Evolutionary conservation across 2,329 filamentous ascomycete species (phyloP).

Genomic region (Colletotrichum aenigma): DNA sequence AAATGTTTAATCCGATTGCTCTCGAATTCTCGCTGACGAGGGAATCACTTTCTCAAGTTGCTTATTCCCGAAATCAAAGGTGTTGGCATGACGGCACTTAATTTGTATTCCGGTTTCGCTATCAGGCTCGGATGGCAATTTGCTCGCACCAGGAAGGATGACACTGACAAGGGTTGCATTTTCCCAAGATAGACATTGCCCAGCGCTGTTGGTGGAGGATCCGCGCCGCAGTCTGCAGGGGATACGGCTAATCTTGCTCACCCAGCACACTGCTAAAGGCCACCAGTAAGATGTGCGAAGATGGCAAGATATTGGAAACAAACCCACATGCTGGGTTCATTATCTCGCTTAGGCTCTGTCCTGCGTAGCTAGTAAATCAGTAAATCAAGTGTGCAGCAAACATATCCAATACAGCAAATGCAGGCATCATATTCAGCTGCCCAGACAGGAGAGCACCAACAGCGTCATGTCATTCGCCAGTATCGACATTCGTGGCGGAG

Average conservation of each 20-base stretch:
- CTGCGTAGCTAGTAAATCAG: background rate
- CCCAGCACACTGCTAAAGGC: background rate
- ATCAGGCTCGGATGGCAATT: fast-evolving
- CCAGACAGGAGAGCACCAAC: background rate
- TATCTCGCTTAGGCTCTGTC: background rate
- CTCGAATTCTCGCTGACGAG: fast-evolving
- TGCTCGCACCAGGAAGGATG: background rate
- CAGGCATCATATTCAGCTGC: background rate
- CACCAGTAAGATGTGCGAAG: background rate
- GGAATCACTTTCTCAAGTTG: fast-evolving
- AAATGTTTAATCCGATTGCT: fast-evolving
- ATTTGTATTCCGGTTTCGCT: fast-evolving
- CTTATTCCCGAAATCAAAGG: background rate
- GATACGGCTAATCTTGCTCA: background rate
- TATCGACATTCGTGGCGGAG: background rate
- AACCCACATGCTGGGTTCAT: background rate
- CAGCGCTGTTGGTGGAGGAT: background rate
- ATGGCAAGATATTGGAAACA: background rate
- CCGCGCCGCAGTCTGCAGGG: background rate
- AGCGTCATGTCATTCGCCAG: background rate
- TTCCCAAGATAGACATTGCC: background rate
- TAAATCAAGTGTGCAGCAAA: background rate
- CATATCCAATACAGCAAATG: background rate
- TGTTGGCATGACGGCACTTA: background rate
- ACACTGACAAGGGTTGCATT: background rate